Base-by-base conservation (phyloP, 2,329 filamentous ascomycete species). In the Ambrosiella xylebori region DNA sequence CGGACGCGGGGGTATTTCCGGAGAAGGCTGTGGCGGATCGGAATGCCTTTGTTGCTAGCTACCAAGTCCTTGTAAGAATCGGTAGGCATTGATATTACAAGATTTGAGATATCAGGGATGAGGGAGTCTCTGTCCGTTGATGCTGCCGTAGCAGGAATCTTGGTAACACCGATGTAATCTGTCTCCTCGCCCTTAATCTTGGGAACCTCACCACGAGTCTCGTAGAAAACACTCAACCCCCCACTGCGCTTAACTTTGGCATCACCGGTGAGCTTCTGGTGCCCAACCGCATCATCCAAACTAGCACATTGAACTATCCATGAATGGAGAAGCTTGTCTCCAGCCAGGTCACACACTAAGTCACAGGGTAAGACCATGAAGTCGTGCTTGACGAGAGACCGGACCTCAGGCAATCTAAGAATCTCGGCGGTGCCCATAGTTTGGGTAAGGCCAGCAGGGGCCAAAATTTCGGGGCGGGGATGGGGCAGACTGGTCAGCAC, bases 361-460 rank as follows among this genome's bases (percentile, higher is more conserved):
- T 98, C 93, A 69, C 93, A 98, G 0, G 93, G 91, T 3, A 98
- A 74, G 2, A 97, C 80, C 35, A 96, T 73, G 66, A 98, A 97
- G 70, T 98, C 88, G 11, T 82, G 81, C 57, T 80, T 88, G 64
- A 98, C 81, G 7, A 82, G 76, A n/a, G 76, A 75, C 66, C 85
- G 83, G 50, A 97, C 81, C 67, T 95, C 86, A 0, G 87, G 85
- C 7, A 95, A 76, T 8, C 90, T 81, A 56, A 98, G 79, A 17
- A 97, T 82, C 65, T 95, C 85, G 7, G 88, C 90, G 6, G 93
- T 97, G 56, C 89, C 89, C 0, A 86, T 95, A 61, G 87, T 93
- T 65, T 89, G 82, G 54, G 87, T 83, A 39, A 96, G 75, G 47
- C 79, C 82, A 64, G 76, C 73, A 1, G 91, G 91, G 0, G 89